Evolutionary conservation across 1,284 basidiomycete species (phyloP).

Genomic region (Ceratobasidium papillatum): DNA sequence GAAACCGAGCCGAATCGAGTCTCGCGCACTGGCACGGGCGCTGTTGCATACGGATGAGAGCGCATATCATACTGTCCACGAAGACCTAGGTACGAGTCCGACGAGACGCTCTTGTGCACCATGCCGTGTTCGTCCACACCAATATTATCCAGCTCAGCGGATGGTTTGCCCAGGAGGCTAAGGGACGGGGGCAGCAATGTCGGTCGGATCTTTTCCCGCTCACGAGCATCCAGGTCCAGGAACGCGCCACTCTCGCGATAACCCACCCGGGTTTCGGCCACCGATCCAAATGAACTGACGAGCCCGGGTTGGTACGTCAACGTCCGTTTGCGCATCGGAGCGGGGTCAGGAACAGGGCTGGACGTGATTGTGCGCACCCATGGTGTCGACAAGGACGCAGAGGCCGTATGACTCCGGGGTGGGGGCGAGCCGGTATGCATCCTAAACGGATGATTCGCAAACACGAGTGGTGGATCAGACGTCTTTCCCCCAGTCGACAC

Average conservation of each 20-base stretch:
- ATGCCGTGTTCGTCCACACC: not conserved
- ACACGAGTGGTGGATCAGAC: constrained; percentile 16
- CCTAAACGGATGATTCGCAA: constrained; percentile 26
- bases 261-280: constrained; percentile 17
- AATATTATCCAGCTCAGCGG: not conserved
- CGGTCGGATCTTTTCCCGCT: constrained; percentile 34
- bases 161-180: constrained; percentile 16
- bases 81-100: not conserved
- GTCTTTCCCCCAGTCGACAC: constrained; percentile 11
- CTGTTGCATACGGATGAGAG: constrained; percentile 18
- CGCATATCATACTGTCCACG: constrained; percentile 34
- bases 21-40: constrained; percentile 4
- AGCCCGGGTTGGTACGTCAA: constrained; percentile 31
- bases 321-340: constrained; percentile 26
- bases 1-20: constrained; percentile 24
- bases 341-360: constrained; percentile 13
- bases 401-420: constrained; percentile 12
- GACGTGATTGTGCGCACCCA: constrained; percentile 21
- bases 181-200: constrained; percentile 32
- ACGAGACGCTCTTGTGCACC: constrained; percentile 6
- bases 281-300: constrained; percentile 25
- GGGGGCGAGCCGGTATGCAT: constrained; percentile 27
- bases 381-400: constrained; percentile 15
- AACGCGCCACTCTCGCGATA: constrained; percentile 36
- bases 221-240: constrained; percentile 24